Percentiles rank a stretch among this genome's conserved stretches.
Evolutionary conservation across 2,329 filamentous ascomycete species (phyloP).

Genomic region (Colletotrichum falcatum): DNA sequence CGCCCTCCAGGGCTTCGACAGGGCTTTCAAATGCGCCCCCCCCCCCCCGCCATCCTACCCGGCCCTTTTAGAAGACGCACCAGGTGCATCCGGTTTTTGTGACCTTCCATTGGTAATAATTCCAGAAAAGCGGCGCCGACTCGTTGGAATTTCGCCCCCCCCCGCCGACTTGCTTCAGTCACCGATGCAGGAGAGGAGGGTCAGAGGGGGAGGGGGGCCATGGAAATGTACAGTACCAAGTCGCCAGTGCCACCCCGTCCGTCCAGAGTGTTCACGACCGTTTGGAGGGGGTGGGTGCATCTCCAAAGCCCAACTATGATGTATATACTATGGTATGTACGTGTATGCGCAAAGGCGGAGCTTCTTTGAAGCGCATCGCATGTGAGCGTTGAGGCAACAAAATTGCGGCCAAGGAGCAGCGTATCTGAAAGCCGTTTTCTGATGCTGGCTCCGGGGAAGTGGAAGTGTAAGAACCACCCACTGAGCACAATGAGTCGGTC

Average conservation of each 20-base stretch:
- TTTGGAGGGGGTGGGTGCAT: constrained; percentile 24
- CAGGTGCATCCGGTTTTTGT: constrained; percentile 40
- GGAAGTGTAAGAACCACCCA: constrained; percentile 6
- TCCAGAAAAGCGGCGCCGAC: constrained; percentile 43
- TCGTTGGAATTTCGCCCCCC: constrained; percentile 27
- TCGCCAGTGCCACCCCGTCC: not conserved
- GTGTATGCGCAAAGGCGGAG: constrained; percentile 14
- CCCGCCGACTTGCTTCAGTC: constrained; percentile 19
- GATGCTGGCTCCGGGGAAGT: not conserved
- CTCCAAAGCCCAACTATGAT: not conserved
- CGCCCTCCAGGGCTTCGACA: constrained; percentile 22
- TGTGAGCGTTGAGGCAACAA: constrained; percentile 15
- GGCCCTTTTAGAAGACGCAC: constrained; percentile 15
- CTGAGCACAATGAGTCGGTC: not conserved
- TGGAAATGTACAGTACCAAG: not conserved
- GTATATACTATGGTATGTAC: not conserved
- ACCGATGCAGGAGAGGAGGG: constrained; percentile 15
- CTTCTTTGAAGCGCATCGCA: constrained; percentile 10
- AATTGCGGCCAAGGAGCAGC: constrained; percentile 2
- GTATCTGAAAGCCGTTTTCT: not conserved
- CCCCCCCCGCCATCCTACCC: constrained; percentile 16
- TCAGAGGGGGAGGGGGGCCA: not conserved
- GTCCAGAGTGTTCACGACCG: not conserved
- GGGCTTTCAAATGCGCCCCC: constrained; percentile 14
- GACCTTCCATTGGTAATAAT: constrained; percentile 52